Percentiles rank a stretch among this genome's conserved stretches.
Evolutionary conservation across 306 rosid species (phyloP).

Genomic region (Vicia villosa): DNA sequence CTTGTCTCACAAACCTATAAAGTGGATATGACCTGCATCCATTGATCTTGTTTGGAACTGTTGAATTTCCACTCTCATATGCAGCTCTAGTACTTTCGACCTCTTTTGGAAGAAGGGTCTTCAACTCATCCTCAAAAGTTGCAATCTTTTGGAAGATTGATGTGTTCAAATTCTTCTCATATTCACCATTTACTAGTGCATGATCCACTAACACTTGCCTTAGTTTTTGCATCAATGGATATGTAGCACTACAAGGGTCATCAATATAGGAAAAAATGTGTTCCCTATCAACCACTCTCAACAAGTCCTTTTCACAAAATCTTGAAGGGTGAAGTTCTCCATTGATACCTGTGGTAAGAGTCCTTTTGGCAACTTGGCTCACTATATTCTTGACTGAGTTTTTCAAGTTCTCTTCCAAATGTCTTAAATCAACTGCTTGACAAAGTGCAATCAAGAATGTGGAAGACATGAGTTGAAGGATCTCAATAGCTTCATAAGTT

Average conservation of each 20-base stretch:
- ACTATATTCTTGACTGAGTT: slow-evolving; percentile 61
- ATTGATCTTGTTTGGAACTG: slow-evolving; percentile 58
- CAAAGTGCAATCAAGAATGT: slow-evolving; percentile 79
- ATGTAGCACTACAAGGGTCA: slow-evolving; percentile 72
- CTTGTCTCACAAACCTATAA: no score
- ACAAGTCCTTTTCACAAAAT: slow-evolving; percentile 73
- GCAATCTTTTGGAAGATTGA: slow-evolving; percentile 84
- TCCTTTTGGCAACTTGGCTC: slow-evolving; percentile 67
- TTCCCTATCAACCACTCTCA: slow-evolving; percentile 81
- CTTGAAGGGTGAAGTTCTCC: slow-evolving; percentile 86
- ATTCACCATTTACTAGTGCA: slow-evolving; percentile 59
- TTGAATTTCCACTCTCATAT: slow-evolving; percentile 55
- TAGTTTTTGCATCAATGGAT: slow-evolving; percentile 77
- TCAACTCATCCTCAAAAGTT: slow-evolving; percentile 72
- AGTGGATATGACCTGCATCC: slow-evolving; percentile 85
- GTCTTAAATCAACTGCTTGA: slow-evolving; percentile 87
- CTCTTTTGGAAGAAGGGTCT: slow-evolving; percentile 66
- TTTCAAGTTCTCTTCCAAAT: slow-evolving; percentile 86
- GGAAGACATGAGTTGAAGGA: slow-evolving; percentile 58
- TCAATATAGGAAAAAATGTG: slow-evolving; percentile 65
- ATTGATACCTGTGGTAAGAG: slow-evolving; percentile 54
- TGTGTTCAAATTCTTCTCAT: slow-evolving; percentile 62
- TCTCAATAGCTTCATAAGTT: slow-evolving; percentile 74
- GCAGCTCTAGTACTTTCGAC: slow-evolving; percentile 68
- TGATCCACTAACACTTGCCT: slow-evolving; percentile 79